phyloP scores from a whole-genome alignment of 345 rosid species.

The Salix caprea region DNA sequence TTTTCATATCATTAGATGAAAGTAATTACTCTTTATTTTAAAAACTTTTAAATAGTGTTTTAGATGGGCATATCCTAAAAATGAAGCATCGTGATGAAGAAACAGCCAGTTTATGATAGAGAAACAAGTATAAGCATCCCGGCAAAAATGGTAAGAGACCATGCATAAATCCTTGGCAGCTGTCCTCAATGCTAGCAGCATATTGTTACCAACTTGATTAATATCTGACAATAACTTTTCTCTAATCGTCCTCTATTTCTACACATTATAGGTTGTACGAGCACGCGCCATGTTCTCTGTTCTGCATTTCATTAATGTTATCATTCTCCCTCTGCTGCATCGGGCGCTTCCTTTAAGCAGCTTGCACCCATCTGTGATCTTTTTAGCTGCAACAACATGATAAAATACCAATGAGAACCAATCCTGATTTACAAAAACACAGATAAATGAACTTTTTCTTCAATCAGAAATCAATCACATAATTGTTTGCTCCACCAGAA shows the following conservation, averaged over 20 bases:
- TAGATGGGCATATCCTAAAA: too few species aligned
- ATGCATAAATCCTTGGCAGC: not conserved
- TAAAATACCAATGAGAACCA: not conserved
- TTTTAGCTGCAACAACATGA: conserved; percentile 30
- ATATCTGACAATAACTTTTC: not conserved
- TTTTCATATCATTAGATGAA: too few species aligned
- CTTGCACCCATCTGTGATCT: conserved; percentile 18
- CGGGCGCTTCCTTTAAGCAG: conserved; percentile 11
- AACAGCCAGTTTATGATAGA: not conserved
- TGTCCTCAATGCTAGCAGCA: not conserved
- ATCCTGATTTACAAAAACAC: not conserved
- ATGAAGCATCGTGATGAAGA: not conserved
- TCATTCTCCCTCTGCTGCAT: conserved; percentile 9
- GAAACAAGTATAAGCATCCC: not conserved
- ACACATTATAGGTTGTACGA: not conserved
- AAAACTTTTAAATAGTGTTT: too few species aligned
- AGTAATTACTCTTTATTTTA: too few species aligned
- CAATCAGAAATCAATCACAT: not conserved
- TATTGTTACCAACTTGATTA: not conserved
- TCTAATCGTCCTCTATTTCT: not conserved
- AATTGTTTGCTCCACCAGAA: not conserved
- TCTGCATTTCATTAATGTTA: conserved; percentile 1
- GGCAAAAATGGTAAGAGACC: not conserved
- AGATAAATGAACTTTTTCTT: not conserved
- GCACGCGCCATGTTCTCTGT: not conserved